These are phyloP conservation scores for Peterozyma xylosa DNA, from an alignment of 805 yeast genomes.

Conservation along the genomic window DNA sequence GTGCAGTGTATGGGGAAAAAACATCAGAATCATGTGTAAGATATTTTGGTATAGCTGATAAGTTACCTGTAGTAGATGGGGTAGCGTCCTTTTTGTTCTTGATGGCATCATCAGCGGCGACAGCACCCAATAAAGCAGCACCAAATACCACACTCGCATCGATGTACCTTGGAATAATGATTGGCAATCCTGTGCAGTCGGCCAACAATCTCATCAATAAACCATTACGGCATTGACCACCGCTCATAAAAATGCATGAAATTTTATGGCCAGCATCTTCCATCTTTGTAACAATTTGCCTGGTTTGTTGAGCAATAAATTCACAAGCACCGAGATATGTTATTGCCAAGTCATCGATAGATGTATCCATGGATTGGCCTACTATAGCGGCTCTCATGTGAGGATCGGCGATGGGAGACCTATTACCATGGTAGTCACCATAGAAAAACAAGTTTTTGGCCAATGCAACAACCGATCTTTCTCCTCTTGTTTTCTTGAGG, in stretches of 20 bases:
- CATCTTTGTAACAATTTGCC: slow-evolving; percentile 89
- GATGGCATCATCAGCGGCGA: slow-evolving; percentile 69
- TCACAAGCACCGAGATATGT: slow-evolving; percentile 92
- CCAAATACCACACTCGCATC: slow-evolving; percentile 98
- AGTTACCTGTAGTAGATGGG: slow-evolving; percentile 17
- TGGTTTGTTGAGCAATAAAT: slow-evolving; percentile 94
- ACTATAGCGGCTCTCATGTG: slow-evolving; percentile 86
- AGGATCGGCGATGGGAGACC: slow-evolving; percentile 97
- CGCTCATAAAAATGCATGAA: slow-evolving; percentile 77
- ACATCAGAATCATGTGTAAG: slow-evolving; percentile 15
- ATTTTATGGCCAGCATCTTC: slow-evolving; percentile 71
- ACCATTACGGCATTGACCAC: slow-evolving; percentile 95
- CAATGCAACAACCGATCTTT: slow-evolving; percentile 69
- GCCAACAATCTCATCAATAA: slow-evolving; percentile 84
- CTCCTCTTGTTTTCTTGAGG: slow-evolving; percentile 45
- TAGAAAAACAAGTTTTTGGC: slow-evolving; percentile 85
- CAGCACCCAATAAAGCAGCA: slow-evolving; percentile 90
- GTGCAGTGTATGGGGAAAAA: slow-evolving; percentile 73
- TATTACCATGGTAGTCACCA: slow-evolving; percentile 94
- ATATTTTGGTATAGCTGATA: slow-evolving; percentile 18
- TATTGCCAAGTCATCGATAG: slow-evolving; percentile 77
- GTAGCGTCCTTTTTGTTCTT: slow-evolving; percentile 21
- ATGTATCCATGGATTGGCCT: slow-evolving; percentile 87
- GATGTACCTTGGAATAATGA: slow-evolving; percentile 87
- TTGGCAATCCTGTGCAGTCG: slow-evolving; percentile 86